phyloP scores from a whole-genome alignment of 768 basidiomycete genomes.

The Serendipita sp. region DNA sequence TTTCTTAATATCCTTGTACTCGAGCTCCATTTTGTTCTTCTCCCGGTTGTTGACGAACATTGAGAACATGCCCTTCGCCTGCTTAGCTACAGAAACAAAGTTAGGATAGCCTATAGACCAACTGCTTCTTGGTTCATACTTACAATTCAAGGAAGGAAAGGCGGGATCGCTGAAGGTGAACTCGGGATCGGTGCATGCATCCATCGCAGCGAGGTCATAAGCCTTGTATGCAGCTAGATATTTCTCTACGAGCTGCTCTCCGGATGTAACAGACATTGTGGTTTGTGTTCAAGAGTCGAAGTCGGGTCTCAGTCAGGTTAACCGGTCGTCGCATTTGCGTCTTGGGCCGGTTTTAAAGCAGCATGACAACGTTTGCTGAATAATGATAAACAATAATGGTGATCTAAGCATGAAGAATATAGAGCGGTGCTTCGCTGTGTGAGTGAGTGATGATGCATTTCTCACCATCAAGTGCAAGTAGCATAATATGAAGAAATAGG shows the following conservation, averaged over 20 bases:
- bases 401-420: too few relatives aligned
- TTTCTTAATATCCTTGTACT: slow-evolving; percentile 5
- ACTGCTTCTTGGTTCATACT: background rate
- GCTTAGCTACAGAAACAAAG: background rate
- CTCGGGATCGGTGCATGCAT: background rate
- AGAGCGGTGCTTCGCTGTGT: background rate
- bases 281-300: background rate
- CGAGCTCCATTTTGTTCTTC: slow-evolving; percentile 1
- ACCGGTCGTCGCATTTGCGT: background rate
- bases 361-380: background rate
- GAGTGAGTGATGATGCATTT: background rate
- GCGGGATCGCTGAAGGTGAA: slow-evolving; percentile 1
- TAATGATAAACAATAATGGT: too few relatives aligned
- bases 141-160: background rate
- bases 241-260: background rate
- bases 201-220: background rate
- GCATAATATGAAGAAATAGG: too few relatives aligned
- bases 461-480: too few relatives aligned
- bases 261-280: background rate
- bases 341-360: background rate
- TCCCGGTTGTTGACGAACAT: slow-evolving; percentile 2
- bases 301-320: background rate
- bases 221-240: slow-evolving; percentile 3
- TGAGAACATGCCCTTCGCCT: background rate
- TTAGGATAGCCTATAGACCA: background rate